Evolutionary conservation across 164 flowering plant species (phyloP), one percentile per base, ranked within the genome.

Genomic region (Kalanchoe fedtschenkoi): DNA sequence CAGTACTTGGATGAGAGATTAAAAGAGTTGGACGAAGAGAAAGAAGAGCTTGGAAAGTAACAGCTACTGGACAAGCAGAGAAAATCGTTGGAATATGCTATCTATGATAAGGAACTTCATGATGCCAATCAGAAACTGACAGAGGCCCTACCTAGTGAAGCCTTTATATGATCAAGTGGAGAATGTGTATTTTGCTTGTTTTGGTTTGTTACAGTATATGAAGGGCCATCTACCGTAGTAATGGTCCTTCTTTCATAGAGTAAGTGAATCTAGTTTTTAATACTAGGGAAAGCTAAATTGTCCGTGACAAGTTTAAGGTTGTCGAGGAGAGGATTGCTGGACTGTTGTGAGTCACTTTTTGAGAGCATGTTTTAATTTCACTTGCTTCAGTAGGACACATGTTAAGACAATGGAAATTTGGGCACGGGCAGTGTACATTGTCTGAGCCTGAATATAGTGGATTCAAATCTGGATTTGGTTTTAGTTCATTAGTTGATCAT

Each of bases 11-110:
- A 95, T 70, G 99, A 95, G 76, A 84, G 97, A 69, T 73, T 95
- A 51, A 86, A 72, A 62, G 99, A 95, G 75, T 76, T 95, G 60
- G 99, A 95, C 76, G 95, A 91, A 77, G 99, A 95, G 77, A 95
- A 95, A 74, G 97, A 91, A 72, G 99, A 95, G 68, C 72, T 95
- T 60, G 83, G 81, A 76, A 85, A 87, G 70, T 95, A 91, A 79
- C 99, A 95, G 80, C 97, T 87, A 73, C 91, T 91, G 68, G 97
- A 95, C 76, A 88, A 82, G 81, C 96, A 95, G 72, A 70, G 97
- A 21, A 89, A 87, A 70, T 84, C 97, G 55, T 72, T 95, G 14
- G 97, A 95, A 59, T 95, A 85, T 68, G 79, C 95, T 28, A 82
- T 95, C 57, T 91, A 84, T 75, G 97, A 95, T 70, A 91, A 87